Evolutionary conservation across 192 early-diverging fungal genomes (phyloP), one percentile per base, ranked within the genome.

Genomic region (Gamsiella multidivaricata): DNA sequence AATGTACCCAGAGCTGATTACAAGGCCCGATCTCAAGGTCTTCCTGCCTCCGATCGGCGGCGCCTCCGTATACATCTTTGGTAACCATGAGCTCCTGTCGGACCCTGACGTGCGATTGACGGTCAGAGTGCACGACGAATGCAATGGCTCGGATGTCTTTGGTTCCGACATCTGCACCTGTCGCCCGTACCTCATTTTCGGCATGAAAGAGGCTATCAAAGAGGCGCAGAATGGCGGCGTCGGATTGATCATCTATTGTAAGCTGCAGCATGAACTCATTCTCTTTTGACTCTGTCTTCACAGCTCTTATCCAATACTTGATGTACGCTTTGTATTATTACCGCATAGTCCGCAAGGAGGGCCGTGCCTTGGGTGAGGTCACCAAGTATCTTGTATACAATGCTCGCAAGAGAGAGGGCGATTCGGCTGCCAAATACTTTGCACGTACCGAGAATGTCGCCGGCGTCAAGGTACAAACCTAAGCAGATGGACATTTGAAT

Each of bases 341-440:
- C n/a, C n/a, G n/a, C n/a, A 14, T 69, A 86, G 85, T 96, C 84
- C 88, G 96, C 61, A 97, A 97, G 70, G 96, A 97, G 83, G 96
- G 96, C 12, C 86, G 96, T 41, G 95, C 95, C 8, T 75, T 97
- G 51, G 96, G 96, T 54, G 96, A 97, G 71, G 95, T 97, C 11
- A 96, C 94, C 34, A 97, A 97, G 81, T 97, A 97, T 62, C 82
- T 96, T 20, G 96, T 97, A 0, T 97, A 97, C 80, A 97, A 97
- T 75, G 95, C 94, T 7, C 88, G 95, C 68, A 95, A 95, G 83
- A 83, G 91, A 20, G 91, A 89, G 66, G 95, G 95, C 45, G 96
- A 97, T 69, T 94, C 93, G 1, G 96, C 96, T 0, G 88, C 88
- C 29, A 90, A 90, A 45, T 97, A 97, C 84, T 97, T 97, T 75